Evolutionary conservation across 2,329 filamentous ascomycete genomes (phyloP).

Genomic region (Cladophialophora yegresii): DNA sequence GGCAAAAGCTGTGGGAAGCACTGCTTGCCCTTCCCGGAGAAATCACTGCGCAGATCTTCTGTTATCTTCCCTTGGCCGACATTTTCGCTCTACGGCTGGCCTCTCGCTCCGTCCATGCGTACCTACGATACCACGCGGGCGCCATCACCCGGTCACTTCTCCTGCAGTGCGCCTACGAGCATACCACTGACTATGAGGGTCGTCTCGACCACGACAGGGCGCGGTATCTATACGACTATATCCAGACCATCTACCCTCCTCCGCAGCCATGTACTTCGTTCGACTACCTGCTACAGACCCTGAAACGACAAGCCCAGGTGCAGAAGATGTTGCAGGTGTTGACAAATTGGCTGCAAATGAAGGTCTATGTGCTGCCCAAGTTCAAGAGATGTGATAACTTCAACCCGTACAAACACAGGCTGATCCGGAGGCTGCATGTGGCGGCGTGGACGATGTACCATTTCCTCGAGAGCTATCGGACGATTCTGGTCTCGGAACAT

Average conservation of each 20-base stretch:
- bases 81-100: conserved; percentile 25
- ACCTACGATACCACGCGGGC: conserved; percentile 19
- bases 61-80: conserved; percentile 22
- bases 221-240: conserved; percentile 22
- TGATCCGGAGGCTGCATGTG: conserved; percentile 27
- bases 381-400: conserved; percentile 27
- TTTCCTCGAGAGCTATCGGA: conserved; percentile 32
- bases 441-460: conserved; percentile 32
- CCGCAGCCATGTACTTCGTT: conserved; percentile 22
- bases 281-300: conserved; percentile 30
- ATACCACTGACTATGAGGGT: conserved; percentile 6
- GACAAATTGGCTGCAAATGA: conserved; percentile 30
- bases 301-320: conserved; percentile 27
- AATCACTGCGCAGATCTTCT: conserved; percentile 29
- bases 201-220: conserved; percentile 10
- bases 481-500: conserved; percentile 29
- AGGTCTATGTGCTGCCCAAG: conserved; percentile 31
- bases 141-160: conserved; percentile 23
- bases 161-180: conserved; percentile 17
- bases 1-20: conserved; percentile 26
- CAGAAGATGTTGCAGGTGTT: conserved; percentile 28
- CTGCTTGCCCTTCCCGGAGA: conserved; percentile 31
- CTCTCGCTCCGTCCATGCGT: conserved; percentile 18
- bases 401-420: conserved; percentile 25
- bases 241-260: conserved; percentile 27